Conservation (phyloP, 2,329 filamentous ascomycete species). For the Helminthosporium solani region DNA sequence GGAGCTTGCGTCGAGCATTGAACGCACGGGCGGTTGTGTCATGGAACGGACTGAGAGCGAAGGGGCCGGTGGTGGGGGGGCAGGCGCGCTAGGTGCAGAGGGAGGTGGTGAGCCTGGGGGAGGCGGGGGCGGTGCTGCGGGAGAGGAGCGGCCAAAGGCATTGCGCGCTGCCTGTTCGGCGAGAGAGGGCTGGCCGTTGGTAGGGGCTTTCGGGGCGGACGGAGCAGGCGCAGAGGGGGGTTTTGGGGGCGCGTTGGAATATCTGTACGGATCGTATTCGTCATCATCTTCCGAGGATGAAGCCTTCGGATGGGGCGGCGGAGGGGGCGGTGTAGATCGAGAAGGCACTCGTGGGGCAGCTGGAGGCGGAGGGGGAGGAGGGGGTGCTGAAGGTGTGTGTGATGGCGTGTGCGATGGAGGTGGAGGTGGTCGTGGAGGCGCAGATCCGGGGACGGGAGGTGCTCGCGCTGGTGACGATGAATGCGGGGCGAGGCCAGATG, state of each 20-base stretch:
- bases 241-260: slow-evolving; percentile 52
- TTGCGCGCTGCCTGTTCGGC: slow-evolving; percentile 61
- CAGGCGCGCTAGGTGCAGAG: slow-evolving; percentile 42
- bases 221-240: slow-evolving; percentile 30
- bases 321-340: slow-evolving; percentile 35
- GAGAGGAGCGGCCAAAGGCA: slow-evolving; percentile 52
- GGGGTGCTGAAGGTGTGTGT: slow-evolving; percentile 44
- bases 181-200: slow-evolving; percentile 50
- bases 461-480: slow-evolving; percentile 47
- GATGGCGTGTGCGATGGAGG: slow-evolving; percentile 39
- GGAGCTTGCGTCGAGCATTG: slow-evolving; percentile 71
- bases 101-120: slow-evolving; percentile 50
- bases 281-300: slow-evolving; percentile 12
- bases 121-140: slow-evolving; percentile 44
- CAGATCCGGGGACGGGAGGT: slow-evolving; percentile 38
- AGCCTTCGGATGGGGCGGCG: slow-evolving; percentile 45
- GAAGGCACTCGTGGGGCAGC: slow-evolving; percentile 23
- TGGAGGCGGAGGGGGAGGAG: slow-evolving; percentile 43
- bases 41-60: slow-evolving; percentile 16
- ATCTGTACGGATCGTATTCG: slow-evolving; percentile 42
- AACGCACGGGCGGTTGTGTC: slow-evolving; percentile 52
- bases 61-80: slow-evolving; percentile 37
- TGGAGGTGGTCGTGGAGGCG: slow-evolving; percentile 41
- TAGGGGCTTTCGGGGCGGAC: slow-evolving; percentile 50
- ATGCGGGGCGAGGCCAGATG: slow-evolving; percentile 51